phyloP scores from a whole-genome alignment of 352 stramenopile species.

The Phytophthora sansomeana region DNA sequence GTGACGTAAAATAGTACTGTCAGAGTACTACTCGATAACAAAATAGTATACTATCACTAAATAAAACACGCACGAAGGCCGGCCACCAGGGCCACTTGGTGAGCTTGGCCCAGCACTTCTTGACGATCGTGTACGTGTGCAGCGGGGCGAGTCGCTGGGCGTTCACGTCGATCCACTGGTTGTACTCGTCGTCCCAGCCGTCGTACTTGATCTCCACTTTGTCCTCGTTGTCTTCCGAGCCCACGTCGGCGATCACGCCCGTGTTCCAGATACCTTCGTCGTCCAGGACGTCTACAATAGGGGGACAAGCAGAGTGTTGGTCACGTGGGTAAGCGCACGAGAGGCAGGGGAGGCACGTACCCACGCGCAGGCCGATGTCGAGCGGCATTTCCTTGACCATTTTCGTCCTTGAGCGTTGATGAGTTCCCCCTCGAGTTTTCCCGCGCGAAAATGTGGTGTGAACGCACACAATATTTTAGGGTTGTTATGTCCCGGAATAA shows the following conservation, averaged over 20 bases:
- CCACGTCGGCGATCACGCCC: conserved; percentile 70
- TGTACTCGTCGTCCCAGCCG: conserved; percentile 83
- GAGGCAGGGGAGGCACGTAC: conserved; percentile 44
- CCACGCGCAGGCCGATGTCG: conserved; percentile 72
- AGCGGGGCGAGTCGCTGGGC: conserved; percentile 71
- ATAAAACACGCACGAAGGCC: conserved; percentile 52
- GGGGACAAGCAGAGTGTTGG: conserved; percentile 1
- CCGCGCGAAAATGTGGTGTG: conserved; percentile 6
- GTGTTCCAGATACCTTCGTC: conserved; percentile 90
- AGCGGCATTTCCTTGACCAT: conserved; percentile 64
- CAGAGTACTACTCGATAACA: conserved; percentile 7
- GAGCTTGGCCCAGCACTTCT: conserved; percentile 89
- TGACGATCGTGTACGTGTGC: conserved; percentile 85
- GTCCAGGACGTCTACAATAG: conserved; percentile 70
- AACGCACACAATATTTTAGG: background rate
- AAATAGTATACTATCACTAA: conserved; percentile 18
- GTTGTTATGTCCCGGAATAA: too few relatives aligned
- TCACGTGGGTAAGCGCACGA: background rate
- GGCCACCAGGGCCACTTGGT: conserved; percentile 88
- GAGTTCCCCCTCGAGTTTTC: conserved; percentile 11
- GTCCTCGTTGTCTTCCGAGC: conserved; percentile 50
- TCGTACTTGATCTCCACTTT: conserved; percentile 89
- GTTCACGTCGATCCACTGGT: conserved; percentile 74
- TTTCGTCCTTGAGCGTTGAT: background rate
- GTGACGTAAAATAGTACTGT: background rate